Percentiles rank a stretch among this genome's conserved stretches.
These are phyloP conservation scores for Hyphopichia buzzinii DNA, from an alignment of 1,139 yeast species.

Conservation along the genomic window DNA sequence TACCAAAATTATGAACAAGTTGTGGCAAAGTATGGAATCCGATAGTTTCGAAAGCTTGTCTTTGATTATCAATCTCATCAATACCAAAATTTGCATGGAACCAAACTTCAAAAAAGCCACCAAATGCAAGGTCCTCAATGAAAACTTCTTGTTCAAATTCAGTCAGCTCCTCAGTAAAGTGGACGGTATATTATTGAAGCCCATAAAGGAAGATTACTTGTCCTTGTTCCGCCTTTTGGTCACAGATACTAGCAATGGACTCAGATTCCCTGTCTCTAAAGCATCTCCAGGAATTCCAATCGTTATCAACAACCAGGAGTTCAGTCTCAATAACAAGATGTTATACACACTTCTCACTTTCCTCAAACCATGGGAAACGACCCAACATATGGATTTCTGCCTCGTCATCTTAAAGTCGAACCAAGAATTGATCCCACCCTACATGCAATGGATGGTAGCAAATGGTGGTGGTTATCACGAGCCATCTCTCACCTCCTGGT, in stretches of 20 bases:
- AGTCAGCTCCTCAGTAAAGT: conserved; percentile 49
- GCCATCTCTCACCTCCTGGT: conserved; percentile 73
- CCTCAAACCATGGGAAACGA: conserved; percentile 81
- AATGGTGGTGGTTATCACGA: conserved; percentile 62
- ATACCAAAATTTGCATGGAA: conserved; percentile 55
- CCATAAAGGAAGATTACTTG: background rate
- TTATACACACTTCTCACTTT: conserved; percentile 60
- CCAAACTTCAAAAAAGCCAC: conserved; percentile 61
- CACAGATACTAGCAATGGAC: conserved; percentile 56
- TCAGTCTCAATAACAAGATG: conserved; percentile 64
- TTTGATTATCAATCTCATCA: conserved; percentile 47
- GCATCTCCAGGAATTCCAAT: conserved; percentile 24
- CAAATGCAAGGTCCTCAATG: conserved; percentile 76
- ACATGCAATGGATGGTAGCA: conserved; percentile 52
- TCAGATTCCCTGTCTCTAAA: conserved; percentile 60
- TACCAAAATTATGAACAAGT: conserved; percentile 56
- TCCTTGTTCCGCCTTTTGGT: conserved; percentile 9
- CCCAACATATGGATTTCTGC: conserved; percentile 56
- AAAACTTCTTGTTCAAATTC: conserved; percentile 63
- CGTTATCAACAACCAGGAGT: conserved; percentile 44
- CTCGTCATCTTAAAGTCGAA: conserved; percentile 49
- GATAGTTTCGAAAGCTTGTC: conserved; percentile 48
- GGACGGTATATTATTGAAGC: conserved; percentile 15
- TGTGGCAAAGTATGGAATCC: conserved; percentile 65
- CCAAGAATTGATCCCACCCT: conserved; percentile 77